Evolutionary conservation across 768 basidiomycete genomes (phyloP), one percentile per base, ranked within the genome.

Genomic region (Lactarius deliciosus): DNA sequence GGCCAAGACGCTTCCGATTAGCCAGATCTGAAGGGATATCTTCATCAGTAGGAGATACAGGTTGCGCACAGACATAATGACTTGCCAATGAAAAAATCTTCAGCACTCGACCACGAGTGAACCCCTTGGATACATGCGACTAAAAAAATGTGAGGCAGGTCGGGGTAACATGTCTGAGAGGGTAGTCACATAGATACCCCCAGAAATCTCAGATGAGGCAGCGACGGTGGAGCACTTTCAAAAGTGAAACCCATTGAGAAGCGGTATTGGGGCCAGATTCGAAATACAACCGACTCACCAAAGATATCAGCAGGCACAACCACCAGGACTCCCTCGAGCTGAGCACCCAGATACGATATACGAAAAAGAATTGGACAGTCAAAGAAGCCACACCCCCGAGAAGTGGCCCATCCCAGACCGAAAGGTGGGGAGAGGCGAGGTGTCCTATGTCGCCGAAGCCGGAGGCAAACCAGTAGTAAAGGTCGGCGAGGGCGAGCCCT

Each of bases 381-480:
- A 53, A 11, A 11, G 50, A 11, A n/a, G 2, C 20, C 9, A 57
- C 56, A 22, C 8, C 18, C 8, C 54, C 54, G 9, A 32, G 22
- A 10, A 55, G 22, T 16, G 54, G 25, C 9, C 22, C 30, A 30
- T 55, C 54, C 16, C 18, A 55, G 6, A 32, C 25, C 2, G 54
- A 55, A 28, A 20, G 5, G 54, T 55, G 30, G 15, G 54, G 54
- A 30, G 22, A 28, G 2, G 8, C 5, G 8, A 62, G 56, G 28
- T 25, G 60, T 0, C 13, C 8, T 6, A 61, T 1, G 72, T 68
- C 0, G 74, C 73, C 3, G 75, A 50, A 66, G 25, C 61, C 65
- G 8, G 60, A 57, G 6, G 22, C 56, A 15, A 66, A 66, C 60
- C 60, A 57, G 55, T 53, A 53, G 43, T 57, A 62, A 20, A 66